These are phyloP conservation scores for Fusarium fracticaudum DNA, from an alignment of 2,329 filamentous ascomycete genomes.

Conservation along the genomic window DNA sequence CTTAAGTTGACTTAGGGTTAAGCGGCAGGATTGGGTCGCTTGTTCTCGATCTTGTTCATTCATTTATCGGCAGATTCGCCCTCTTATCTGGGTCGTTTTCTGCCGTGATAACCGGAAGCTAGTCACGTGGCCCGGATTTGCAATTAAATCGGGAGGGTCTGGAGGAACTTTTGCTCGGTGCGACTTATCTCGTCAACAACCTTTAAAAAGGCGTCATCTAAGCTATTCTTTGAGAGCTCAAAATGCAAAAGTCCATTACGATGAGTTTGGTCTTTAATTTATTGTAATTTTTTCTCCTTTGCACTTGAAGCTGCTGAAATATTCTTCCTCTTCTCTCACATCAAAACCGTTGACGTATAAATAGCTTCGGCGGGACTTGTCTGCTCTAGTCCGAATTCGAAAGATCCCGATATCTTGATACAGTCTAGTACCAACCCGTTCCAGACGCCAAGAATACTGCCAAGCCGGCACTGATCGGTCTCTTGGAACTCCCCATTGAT, in stretches of 20 bases:
- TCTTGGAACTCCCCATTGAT: background rate
- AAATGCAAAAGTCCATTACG: no score
- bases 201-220: constrained; percentile 7
- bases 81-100: constrained; percentile 6
- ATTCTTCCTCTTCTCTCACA: no score
- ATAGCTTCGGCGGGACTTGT: background rate
- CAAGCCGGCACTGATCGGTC: background rate
- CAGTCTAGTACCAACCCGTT: background rate
- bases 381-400: background rate
- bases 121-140: background rate
- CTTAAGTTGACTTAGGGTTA: constrained; percentile 1
- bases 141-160: background rate
- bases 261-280: background rate
- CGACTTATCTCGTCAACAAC: constrained; percentile 6
- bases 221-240: rapidly evolving
- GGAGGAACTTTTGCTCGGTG: constrained; percentile 19
- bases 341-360: background rate
- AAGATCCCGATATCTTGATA: background rate
- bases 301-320: background rate
- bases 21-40: background rate
- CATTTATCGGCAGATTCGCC: background rate
- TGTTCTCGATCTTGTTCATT: background rate
- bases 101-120: constrained; percentile 14
- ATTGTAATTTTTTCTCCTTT: background rate
- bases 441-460: background rate